Evolutionary conservation across 495 filamentous ascomycete species (phyloP), one percentile per base, ranked within the genome.

Genomic region (Aspergillus haitiensis): DNA sequence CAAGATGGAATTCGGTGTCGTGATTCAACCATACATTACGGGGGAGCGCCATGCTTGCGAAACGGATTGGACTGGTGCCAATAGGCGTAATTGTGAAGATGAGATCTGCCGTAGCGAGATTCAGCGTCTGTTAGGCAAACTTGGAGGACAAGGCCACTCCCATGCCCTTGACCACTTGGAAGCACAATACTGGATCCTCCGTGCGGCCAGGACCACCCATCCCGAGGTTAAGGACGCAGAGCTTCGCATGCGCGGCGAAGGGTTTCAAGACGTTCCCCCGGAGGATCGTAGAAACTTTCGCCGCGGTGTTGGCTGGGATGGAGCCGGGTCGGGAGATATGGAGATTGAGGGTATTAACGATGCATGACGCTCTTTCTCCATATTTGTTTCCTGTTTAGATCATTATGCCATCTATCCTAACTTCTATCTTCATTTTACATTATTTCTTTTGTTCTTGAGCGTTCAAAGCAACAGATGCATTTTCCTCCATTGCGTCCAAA

Each of bases 251-350:
- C 34, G 48, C 3, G 78, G 78, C 1, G 57, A 63, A 44, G 77
- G 78, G 0, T 80, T 70, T 45, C 44, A 49, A 3, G 63, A 63
- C 9, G 65, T 72, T 21, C 46, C 60, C 0, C 18, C 48, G 1
- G 59, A 60, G 33, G 70, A 74, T 36, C 52, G 56, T 16, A 61
- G 70, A 16, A 31, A 54, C 6, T 77, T 72, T 54, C 62, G 70
- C 8, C 70, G 73, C 32, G 75, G 73, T 6, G 62, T 67, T 45
- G 75, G 73, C 11, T 76, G 74, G 73, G 74, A 76, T 65, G 71
- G 71, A 5, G 56, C 32, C 3, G 67, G 59, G 13, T 60, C 61
- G 13, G 72, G 71, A 6, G 70, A 67, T 7, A 67, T 73, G 69
- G 71, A 75, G 62, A 49, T 71, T 36, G 74, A 75, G 54, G 63